Percentiles rank a stretch among this genome's conserved stretches.
These are phyloP conservation scores for Diplosphaera chodatii DNA, from an alignment of 139 green algal species.

Conservation along the genomic window DNA sequence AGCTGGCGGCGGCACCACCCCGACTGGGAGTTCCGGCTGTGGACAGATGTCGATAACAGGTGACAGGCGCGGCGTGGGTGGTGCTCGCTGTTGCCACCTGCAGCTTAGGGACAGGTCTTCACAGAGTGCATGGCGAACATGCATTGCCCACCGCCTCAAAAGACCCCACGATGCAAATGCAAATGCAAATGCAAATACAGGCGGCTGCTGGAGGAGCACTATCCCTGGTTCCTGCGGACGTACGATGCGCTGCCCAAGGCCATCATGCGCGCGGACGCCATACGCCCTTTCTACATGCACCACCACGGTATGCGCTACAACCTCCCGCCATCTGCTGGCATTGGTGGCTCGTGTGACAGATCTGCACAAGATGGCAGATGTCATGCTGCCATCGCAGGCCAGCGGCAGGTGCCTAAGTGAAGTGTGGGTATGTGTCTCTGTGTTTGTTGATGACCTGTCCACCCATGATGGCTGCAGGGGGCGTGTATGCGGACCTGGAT, in stretches of 20 bases:
- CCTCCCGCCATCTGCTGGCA: too few species aligned
- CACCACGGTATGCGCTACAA: too few species aligned
- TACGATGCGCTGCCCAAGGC: slow-evolving; percentile 18
- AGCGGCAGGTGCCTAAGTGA: too few species aligned
- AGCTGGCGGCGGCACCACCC: slow-evolving; percentile 18
- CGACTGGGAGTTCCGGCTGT: slow-evolving; percentile 30
- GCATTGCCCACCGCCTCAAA: background rate
- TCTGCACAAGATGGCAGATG: too few species aligned
- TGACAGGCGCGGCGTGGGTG: background rate
- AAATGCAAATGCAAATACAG: background rate
- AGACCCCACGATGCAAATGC: too few species aligned
- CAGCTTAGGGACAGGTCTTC: too few species aligned
- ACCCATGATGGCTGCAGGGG: slow-evolving; percentile 1
- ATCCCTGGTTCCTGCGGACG: slow-evolving; percentile 23
- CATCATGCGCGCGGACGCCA: slow-evolving; percentile 23
- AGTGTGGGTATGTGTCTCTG: too few species aligned
- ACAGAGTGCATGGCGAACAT: background rate
- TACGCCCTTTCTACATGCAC: slow-evolving; percentile 19
- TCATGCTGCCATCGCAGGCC: too few species aligned
- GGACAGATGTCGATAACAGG: slow-evolving; percentile 29
- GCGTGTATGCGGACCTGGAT: slow-evolving; percentile 32
- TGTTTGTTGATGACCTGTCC: too few species aligned
- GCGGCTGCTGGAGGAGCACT: slow-evolving; percentile 15
- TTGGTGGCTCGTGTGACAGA: too few species aligned
- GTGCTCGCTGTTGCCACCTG: too few species aligned